Evolutionary conservation across 2,329 filamentous ascomycete species (phyloP), one percentile per base, ranked within the genome.

Genomic region (Fusarium anguioides): DNA sequence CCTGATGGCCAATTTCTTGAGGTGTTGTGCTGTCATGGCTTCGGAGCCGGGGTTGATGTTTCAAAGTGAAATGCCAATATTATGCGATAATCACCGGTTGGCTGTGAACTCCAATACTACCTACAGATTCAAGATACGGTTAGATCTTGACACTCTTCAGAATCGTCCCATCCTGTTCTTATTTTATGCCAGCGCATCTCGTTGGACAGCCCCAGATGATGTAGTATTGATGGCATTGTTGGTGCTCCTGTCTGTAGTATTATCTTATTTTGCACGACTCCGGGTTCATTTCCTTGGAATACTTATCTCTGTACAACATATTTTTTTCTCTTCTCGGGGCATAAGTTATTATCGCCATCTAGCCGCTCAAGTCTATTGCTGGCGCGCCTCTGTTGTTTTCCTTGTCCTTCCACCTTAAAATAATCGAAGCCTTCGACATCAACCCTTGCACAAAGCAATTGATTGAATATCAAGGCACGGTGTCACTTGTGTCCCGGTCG

Each of bases 21-120:
- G n/a, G n/a, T n/a, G 59, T 31, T 70, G 64, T 65, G 67, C 48
- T 65, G 63, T 68, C 67, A 59, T 50, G 60, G 60, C 66, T 61
- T 44, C 24, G 50, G 54, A 52, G 35, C 66, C 66, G 33, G 65
- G 66, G 57, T 66, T 60, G 45, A 39, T 50, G 66, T 69, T 69
- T 69, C 66, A 56, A 48, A 44, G 37, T 39, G 33, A 39, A 33
- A 55, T 49, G 37, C 20, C 60, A 58, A 65, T 61, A 24, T 67
- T 64, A 69, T 69, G 66, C 66, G 54, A 39, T 35, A 31, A 36
- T 37, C 12, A 12, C 21, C 27, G 55, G 45, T 60, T 52, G 29
- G 26, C 24, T 40, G 47, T 24, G 36, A 6, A 27, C 45, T 36
- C n/a, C 40, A 29, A 47, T 54, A 40, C 17, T 27, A 52, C 36